Evolutionary conservation across 1,284 basidiomycete genomes (phyloP).

Genomic region (Hypsizygus ulmarius): DNA sequence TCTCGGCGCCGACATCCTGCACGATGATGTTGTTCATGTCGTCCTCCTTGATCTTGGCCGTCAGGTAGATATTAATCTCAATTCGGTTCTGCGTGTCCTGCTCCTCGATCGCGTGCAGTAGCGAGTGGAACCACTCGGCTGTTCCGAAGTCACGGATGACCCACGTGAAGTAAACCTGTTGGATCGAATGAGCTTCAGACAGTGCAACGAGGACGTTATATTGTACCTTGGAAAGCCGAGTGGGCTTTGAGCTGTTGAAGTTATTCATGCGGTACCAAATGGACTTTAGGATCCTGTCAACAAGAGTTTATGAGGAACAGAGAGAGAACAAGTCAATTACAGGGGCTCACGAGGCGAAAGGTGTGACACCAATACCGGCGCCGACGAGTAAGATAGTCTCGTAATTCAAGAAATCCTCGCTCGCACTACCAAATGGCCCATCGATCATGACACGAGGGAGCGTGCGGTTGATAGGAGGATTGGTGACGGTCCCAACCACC

Average conservation of each 20-base stretch:
- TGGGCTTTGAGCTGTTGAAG: slow-evolving; percentile 66
- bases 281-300: slow-evolving; percentile 75
- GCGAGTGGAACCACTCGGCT: slow-evolving; percentile 92
- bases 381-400: slow-evolving; percentile 85
- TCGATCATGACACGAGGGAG: slow-evolving; percentile 90
- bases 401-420: slow-evolving; percentile 83
- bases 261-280: slow-evolving; percentile 95
- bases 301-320: slow-evolving; percentile 1
- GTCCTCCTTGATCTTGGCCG: slow-evolving; percentile 83
- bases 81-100: slow-evolving; percentile 81
- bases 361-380: slow-evolving; percentile 90
- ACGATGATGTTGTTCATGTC: slow-evolving; percentile 89
- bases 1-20: slow-evolving; percentile 85
- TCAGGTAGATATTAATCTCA: slow-evolving; percentile 91
- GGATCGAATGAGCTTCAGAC: background rate
- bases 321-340: slow-evolving; percentile 3
- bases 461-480: slow-evolving; percentile 63
- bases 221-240: slow-evolving; percentile 67
- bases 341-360: slow-evolving; percentile 77
- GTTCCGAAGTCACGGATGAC: slow-evolving; percentile 85
- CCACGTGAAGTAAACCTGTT: slow-evolving; percentile 79
- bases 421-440: slow-evolving; percentile 83
- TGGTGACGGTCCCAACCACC: slow-evolving; percentile 54
- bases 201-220: background rate
- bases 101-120: slow-evolving; percentile 87